These are phyloP conservation scores for Lumnitzera littorea DNA, from an alignment of 345 rosid genomes.

Conservation along the genomic window DNA sequence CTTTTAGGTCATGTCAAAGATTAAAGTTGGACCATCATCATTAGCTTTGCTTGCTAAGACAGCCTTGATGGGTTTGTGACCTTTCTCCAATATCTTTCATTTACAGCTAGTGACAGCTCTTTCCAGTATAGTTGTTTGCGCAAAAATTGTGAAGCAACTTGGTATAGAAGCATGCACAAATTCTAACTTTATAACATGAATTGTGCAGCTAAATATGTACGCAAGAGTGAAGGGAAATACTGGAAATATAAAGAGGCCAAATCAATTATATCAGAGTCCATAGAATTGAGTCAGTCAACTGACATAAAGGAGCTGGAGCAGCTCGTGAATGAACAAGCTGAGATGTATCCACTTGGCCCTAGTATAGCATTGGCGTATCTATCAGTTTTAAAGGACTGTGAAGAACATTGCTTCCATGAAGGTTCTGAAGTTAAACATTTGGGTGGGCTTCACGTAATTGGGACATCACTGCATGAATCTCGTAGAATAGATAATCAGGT, in stretches of 20 bases:
- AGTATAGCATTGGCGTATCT: conserved; percentile 76
- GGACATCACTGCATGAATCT: conserved; percentile 94
- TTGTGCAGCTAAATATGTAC: conserved; percentile 74
- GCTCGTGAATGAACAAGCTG: conserved; percentile 74
- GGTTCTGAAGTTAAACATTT: conserved; percentile 91
- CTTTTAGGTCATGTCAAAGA: conserved; percentile 60
- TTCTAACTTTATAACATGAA: conserved; percentile 11
- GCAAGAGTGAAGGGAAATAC: conserved; percentile 81
- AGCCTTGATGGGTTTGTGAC: conserved; percentile 66
- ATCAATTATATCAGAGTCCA: conserved; percentile 59
- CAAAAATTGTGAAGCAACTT: background rate
- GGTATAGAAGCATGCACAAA: background rate
- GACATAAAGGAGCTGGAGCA: conserved; percentile 46
- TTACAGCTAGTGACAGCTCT: too few species aligned
- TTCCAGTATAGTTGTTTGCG: too few species aligned
- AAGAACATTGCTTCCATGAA: conserved; percentile 72
- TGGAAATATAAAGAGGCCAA: conserved; percentile 72
- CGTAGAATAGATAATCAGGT: conserved; percentile 98
- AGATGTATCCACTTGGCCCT: conserved; percentile 92
- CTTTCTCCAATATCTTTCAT: conserved; percentile 9
- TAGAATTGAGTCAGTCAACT: conserved; percentile 76
- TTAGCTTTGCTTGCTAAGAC: conserved; percentile 77
- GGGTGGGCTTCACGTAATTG: conserved; percentile 95
- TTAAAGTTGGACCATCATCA: conserved; percentile 74
- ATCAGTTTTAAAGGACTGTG: conserved; percentile 81